Conservation (phyloP, 2,329 filamentous ascomycete genomes). For the Penicillium sp. region DNA sequence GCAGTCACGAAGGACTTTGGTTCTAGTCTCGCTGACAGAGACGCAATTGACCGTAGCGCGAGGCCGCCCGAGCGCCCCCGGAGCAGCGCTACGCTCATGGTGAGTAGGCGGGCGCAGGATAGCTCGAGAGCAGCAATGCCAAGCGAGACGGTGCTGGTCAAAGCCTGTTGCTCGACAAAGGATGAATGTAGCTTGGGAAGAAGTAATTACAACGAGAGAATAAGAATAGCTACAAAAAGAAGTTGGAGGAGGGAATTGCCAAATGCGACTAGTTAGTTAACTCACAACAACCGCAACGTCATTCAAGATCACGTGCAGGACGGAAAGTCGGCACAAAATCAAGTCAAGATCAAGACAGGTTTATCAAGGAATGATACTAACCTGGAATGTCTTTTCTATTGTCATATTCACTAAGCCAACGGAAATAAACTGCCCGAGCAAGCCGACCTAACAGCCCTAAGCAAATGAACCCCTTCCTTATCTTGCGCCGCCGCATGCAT, state of each 20-base stretch:
- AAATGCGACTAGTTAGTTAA: neutral
- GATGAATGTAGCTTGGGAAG: neutral
- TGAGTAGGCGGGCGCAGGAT: constrained; percentile 9
- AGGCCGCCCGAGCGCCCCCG: constrained; percentile 27
- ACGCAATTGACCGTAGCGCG: constrained; percentile 26
- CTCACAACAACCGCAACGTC: constrained; percentile 7
- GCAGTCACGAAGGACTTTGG: constrained; percentile 10
- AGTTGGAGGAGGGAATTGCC: neutral
- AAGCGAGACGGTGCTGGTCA: constrained; percentile 7
- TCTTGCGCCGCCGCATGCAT: constrained; percentile 14
- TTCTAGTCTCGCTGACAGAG: constrained; percentile 20
- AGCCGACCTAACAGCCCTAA: neutral
- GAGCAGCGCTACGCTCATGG: constrained; percentile 32
- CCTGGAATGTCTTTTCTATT: constrained; percentile 14
- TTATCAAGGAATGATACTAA: neutral
- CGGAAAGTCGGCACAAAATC: constrained; percentile 8
- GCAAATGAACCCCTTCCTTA: constrained; percentile 1
- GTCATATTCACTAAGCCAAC: constrained; percentile 11
- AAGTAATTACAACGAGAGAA: constrained; percentile 4
- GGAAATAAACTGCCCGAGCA: constrained; percentile 2
- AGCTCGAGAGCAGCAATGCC: constrained; percentile 9
- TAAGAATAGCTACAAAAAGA: neutral
- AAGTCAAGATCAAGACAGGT: too few species aligned
- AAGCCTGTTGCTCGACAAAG: constrained; percentile 4
- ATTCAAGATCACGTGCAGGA: constrained; percentile 15